phyloP scores from a whole-genome alignment of 1,139 yeast species.

The Hyphopichia wangnamkhiaoensis region DNA sequence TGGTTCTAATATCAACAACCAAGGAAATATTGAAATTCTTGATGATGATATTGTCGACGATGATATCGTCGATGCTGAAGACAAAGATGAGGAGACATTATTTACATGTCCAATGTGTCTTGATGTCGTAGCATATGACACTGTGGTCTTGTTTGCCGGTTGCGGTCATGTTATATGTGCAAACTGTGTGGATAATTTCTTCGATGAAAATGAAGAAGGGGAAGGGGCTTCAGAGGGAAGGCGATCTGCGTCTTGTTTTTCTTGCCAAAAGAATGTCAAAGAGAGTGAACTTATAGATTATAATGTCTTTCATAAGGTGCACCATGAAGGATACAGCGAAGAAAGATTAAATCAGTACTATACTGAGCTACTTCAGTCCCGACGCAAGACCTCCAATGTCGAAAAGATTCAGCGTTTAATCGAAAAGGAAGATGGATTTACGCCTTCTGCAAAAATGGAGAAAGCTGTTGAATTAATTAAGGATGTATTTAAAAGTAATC shows the following conservation, averaged over 20 bases:
- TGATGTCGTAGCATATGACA: constrained; percentile 55
- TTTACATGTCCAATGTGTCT: constrained; percentile 69
- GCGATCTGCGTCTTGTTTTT: constrained; percentile 52
- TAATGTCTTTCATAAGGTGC: constrained; percentile 51
- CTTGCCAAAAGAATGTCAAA: constrained; percentile 44
- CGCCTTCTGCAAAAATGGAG: constrained; percentile 56
- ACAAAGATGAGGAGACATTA: constrained; percentile 18
- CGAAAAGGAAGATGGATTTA: constrained; percentile 32
- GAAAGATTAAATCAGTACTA: constrained; percentile 10
- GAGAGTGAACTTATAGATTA: constrained; percentile 50
- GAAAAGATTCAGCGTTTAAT: constrained; percentile 29
- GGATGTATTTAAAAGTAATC: constrained; percentile 39
- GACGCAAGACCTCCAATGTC: constrained; percentile 11
- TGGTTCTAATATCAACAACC: constrained; percentile 6
- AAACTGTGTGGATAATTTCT: constrained; percentile 57
- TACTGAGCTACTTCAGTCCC: background rate
- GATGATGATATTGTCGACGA: constrained; percentile 2
- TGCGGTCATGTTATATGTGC: constrained; percentile 76
- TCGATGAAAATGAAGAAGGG: constrained; percentile 39
- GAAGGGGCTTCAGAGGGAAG: constrained; percentile 35
- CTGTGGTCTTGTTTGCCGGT: constrained; percentile 45
- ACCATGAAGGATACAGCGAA: constrained; percentile 22
- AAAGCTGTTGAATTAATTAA: constrained; percentile 48
- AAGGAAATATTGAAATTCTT: too few relatives aligned
- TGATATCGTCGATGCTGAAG: constrained; percentile 2